Evolutionary conservation across 2,329 filamentous ascomycete genomes (phyloP).

Genomic region (Tolypocladium ovalisporum): DNA sequence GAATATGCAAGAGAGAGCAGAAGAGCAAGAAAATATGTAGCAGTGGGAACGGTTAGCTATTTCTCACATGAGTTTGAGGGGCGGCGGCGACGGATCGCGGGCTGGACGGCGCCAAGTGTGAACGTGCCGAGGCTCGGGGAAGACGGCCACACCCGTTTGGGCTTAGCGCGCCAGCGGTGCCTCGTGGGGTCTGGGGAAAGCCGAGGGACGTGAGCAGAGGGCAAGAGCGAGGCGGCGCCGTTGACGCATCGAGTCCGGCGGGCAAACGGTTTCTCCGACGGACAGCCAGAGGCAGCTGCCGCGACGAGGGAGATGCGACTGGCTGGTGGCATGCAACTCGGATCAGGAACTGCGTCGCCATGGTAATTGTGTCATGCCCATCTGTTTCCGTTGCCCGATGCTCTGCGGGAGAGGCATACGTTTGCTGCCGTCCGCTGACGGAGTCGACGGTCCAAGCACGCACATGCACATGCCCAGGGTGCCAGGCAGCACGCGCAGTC

Average conservation of each 20-base stretch:
- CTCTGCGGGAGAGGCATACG: not conserved
- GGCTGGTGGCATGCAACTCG: not conserved
- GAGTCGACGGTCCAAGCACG: not conserved
- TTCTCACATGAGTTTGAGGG: conserved; percentile 2
- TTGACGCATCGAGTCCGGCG: not conserved
- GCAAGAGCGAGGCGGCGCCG: not conserved
- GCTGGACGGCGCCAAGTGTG: not conserved
- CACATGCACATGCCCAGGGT: no score
- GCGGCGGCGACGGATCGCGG: not conserved
- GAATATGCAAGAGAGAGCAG: not conserved
- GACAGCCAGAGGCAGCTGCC: not conserved
- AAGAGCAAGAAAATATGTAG: not conserved
- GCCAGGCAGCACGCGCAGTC: not conserved
- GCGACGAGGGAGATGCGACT: not conserved
- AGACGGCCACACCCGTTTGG: not conserved
- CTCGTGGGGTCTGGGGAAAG: conserved; percentile 2
- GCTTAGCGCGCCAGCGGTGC: not conserved
- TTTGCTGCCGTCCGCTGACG: not conserved
- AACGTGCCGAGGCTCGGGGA: conserved; percentile 2
- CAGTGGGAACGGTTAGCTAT: not conserved
- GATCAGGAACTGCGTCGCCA: no score
- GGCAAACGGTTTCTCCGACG: conserved; percentile 1
- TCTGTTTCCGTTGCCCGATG: not conserved
- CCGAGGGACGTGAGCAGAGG: not conserved
- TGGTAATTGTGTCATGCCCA: not conserved